These are phyloP conservation scores for Sugiyamaella floridensis DNA, from an alignment of 805 yeast genomes.

Conservation along the genomic window DNA sequence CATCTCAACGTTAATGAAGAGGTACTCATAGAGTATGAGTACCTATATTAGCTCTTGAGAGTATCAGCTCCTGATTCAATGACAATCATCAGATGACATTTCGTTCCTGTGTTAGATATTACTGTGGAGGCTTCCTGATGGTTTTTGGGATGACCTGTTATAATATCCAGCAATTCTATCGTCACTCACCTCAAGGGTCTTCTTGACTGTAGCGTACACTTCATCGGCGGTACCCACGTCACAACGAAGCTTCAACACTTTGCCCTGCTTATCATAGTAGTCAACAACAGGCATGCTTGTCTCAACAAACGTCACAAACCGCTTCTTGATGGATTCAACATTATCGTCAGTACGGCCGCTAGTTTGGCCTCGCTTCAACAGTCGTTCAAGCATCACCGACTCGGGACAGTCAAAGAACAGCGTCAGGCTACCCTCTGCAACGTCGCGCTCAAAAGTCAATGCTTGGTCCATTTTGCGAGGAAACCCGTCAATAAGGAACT, in stretches of 20 bases:
- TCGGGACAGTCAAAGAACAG: slow-evolving; percentile 52
- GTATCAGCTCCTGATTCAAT: too few relatives aligned
- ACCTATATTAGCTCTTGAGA: too few relatives aligned
- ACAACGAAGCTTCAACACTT: slow-evolving; percentile 74
- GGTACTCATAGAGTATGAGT: too few relatives aligned
- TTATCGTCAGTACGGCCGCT: slow-evolving; percentile 94
- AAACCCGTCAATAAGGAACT: slow-evolving; percentile 89
- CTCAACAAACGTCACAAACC: slow-evolving; percentile 78
- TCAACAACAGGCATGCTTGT: slow-evolving; percentile 94
- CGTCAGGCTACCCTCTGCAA: slow-evolving; percentile 32
- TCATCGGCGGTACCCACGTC: slow-evolving; percentile 66
- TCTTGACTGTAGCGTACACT: slow-evolving; percentile 64
- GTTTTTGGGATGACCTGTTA: too few relatives aligned
- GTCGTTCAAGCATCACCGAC: slow-evolving; percentile 77
- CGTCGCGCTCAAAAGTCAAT: slow-evolving; percentile 70
- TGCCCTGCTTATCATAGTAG: slow-evolving; percentile 60
- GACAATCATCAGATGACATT: too few relatives aligned
- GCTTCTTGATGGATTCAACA: slow-evolving; percentile 79
- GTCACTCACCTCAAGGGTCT: slow-evolving; percentile 43
- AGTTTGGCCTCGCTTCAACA: slow-evolving; percentile 87
- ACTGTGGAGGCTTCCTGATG: too few relatives aligned
- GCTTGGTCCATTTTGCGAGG: slow-evolving; percentile 99
- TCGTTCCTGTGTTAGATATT: too few relatives aligned
- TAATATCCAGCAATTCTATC: not conserved
- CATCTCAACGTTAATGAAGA: too few relatives aligned